Conservation (phyloP, 768 basidiomycete species). For the Leccinum uliginosum region DNA sequence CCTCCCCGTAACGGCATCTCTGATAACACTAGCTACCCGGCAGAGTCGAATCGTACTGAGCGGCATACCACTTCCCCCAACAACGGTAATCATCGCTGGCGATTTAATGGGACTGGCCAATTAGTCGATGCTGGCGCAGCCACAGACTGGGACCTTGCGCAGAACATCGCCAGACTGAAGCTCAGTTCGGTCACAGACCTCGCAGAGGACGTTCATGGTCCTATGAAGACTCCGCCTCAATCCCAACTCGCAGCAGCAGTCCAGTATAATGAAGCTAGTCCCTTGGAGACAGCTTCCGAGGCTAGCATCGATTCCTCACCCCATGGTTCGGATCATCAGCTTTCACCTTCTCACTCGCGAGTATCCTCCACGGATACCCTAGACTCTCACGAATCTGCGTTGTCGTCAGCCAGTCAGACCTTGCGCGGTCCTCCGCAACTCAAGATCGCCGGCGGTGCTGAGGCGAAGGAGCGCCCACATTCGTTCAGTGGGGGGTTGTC, state of each 20-base stretch:
- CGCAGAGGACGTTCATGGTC: conserved; percentile 45
- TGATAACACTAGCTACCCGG: conserved; percentile 18
- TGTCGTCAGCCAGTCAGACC: conserved; percentile 52
- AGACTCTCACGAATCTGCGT: conserved; percentile 51
- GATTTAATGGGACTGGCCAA: conserved; percentile 59
- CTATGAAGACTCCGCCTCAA: conserved; percentile 66
- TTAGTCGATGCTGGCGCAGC: conserved; percentile 51
- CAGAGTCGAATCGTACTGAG: conserved; percentile 33
- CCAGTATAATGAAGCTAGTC: conserved; percentile 62
- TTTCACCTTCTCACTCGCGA: conserved; percentile 68
- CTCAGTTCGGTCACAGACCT: conserved; percentile 53
- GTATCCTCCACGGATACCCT: conserved; percentile 81
- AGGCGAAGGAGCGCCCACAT: conserved; percentile 73
- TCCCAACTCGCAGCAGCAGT: conserved; percentile 51
- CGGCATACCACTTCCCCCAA: conserved; percentile 34
- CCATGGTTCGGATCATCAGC: conserved; percentile 61
- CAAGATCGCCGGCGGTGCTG: conserved; percentile 47
- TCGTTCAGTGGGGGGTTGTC: conserved; percentile 80
- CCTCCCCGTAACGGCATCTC: conserved; percentile 38
- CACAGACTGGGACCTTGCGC: conserved; percentile 66
- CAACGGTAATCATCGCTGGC: conserved; percentile 51
- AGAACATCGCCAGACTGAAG: conserved; percentile 69
- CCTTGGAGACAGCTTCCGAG: conserved; percentile 68
- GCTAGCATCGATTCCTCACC: conserved; percentile 73
- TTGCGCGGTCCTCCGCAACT: conserved; percentile 51